Evolutionary conservation across 2,329 filamentous ascomycete species (phyloP).

Genomic region (Zasmidium angulare): DNA sequence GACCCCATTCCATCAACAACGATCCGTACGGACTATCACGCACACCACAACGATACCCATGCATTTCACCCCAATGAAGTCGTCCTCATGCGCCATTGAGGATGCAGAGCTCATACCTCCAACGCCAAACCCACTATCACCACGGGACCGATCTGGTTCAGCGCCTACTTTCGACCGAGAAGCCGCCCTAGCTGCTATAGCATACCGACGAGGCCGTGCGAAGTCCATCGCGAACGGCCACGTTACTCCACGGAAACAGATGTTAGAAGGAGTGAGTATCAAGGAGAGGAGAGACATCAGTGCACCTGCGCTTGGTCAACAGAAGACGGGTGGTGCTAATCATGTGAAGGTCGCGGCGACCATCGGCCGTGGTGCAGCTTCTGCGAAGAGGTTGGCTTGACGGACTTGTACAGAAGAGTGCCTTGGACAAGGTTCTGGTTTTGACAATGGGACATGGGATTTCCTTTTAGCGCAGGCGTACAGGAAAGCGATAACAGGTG

Average conservation of each 20-base stretch:
- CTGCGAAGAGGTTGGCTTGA: background rate
- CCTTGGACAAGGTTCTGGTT: background rate
- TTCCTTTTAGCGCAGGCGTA: background rate
- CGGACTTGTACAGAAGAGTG: background rate
- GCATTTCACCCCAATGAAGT: slow-evolving; percentile 44
- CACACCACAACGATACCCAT: slow-evolving; percentile 51
- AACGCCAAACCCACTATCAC: slow-evolving; percentile 12
- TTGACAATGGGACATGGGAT: background rate
- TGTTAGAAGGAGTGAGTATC: slow-evolving; percentile 50
- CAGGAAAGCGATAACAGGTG: background rate
- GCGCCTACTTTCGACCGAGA: slow-evolving; percentile 55
- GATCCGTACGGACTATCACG: slow-evolving; percentile 44
- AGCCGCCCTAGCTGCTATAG: slow-evolving; percentile 72
- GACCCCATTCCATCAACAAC: slow-evolving; percentile 25
- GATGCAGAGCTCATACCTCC: slow-evolving; percentile 26
- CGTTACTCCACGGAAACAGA: slow-evolving; percentile 61
- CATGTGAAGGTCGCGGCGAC: slow-evolving; percentile 9
- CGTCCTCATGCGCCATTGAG: slow-evolving; percentile 12
- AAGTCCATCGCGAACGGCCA: slow-evolving; percentile 66
- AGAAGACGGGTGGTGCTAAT: slow-evolving; percentile 15
- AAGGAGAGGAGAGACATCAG: slow-evolving; percentile 48
- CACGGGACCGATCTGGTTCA: slow-evolving; percentile 15
- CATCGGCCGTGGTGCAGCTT: slow-evolving; percentile 4
- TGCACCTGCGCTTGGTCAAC: slow-evolving; percentile 39
- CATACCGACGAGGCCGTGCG: slow-evolving; percentile 69